Evolutionary conservation across 1,284 basidiomycete species (phyloP).

Genomic region (Athelia sp.): DNA sequence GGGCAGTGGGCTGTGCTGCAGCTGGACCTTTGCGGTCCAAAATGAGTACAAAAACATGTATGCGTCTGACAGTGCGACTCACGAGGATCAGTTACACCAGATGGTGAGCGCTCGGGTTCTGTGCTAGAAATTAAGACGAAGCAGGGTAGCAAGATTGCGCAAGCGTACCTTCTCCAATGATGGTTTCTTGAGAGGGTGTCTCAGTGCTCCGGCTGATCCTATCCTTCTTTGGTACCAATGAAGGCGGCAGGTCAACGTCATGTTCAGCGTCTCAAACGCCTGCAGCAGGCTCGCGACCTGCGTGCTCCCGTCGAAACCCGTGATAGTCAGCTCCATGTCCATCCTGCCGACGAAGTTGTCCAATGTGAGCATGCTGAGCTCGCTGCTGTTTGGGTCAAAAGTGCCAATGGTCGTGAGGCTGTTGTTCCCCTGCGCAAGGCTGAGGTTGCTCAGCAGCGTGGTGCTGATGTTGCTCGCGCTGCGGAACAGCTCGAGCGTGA

Average conservation of each 20-base stretch:
- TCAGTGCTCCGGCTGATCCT: conserved; percentile 41
- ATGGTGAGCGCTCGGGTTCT: neutral
- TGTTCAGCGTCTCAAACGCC: conserved; percentile 59
- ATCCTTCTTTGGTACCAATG: conserved; percentile 35
- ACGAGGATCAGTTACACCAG: neutral
- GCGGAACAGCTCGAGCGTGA: conserved; percentile 36
- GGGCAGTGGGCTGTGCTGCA: neutral
- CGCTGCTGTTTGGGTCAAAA: conserved; percentile 27
- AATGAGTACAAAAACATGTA: neutral
- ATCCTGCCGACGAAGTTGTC: conserved; percentile 63
- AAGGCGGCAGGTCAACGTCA: conserved; percentile 19
- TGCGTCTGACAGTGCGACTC: neutral
- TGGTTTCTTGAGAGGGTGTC: conserved; percentile 50
- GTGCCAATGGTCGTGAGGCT: conserved; percentile 39
- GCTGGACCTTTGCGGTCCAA: neutral
- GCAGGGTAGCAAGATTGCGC: too few species aligned
- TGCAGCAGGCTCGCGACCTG: conserved; percentile 51
- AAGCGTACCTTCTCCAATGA: conserved; percentile 50
- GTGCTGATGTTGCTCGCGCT: conserved; percentile 41
- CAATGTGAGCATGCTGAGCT: conserved; percentile 52
- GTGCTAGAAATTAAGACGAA: conserved; percentile 4
- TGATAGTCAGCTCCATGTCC: conserved; percentile 54
- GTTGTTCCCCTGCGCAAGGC: conserved; percentile 56
- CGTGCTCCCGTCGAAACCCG: conserved; percentile 63
- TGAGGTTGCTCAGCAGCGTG: conserved; percentile 53